A percentile compares a stretch with the other conserved stretches of the same genome.
phyloP scores from a whole-genome alignment of 805 yeast species.

The Metschnikowia reukaufii region DNA sequence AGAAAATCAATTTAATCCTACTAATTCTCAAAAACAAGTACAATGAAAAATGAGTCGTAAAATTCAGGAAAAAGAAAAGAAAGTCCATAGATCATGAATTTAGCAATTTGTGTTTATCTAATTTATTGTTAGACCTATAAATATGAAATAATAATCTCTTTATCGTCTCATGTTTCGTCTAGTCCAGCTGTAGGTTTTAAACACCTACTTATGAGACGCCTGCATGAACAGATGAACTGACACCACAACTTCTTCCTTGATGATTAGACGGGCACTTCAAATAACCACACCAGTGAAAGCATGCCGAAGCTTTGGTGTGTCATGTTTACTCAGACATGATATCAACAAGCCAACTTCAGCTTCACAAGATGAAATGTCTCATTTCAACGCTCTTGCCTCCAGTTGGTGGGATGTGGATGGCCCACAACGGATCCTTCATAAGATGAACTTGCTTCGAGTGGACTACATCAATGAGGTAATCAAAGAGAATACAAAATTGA shows the following conservation, averaged over 20 bases:
- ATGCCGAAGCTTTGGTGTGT: conserved; percentile 8
- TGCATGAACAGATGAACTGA: conserved; percentile 2
- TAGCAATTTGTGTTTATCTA: too few relatives aligned
- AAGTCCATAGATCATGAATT: too few relatives aligned
- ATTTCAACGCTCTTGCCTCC: conserved; percentile 84
- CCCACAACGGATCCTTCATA: conserved; percentile 88
- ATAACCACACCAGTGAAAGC: neutral
- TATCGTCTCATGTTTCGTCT: neutral
- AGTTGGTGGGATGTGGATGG: conserved; percentile 98
- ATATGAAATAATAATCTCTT: too few relatives aligned
- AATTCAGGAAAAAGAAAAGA: too few relatives aligned
- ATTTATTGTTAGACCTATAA: too few relatives aligned
- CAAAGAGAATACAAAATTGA: conserved; percentile 42
- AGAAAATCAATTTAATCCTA: too few relatives aligned
- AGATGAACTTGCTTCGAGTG: conserved; percentile 88
- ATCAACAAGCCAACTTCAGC: conserved; percentile 35
- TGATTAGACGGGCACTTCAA: conserved; percentile 9
- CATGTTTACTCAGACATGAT: conserved; percentile 4
- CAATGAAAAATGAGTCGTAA: too few relatives aligned
- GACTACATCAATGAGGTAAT: conserved; percentile 76
- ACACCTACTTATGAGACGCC: conserved; percentile 4
- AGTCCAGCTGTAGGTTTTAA: neutral
- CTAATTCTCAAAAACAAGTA: too few relatives aligned
- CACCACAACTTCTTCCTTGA: conserved; percentile 10
- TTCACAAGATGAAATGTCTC: conserved; percentile 66